Percentiles rank a stretch among this genome's conserved stretches.
These are phyloP conservation scores for Parmales sp. DNA, from an alignment of 108 stramenopile genomes.

Conservation along the genomic window DNA sequence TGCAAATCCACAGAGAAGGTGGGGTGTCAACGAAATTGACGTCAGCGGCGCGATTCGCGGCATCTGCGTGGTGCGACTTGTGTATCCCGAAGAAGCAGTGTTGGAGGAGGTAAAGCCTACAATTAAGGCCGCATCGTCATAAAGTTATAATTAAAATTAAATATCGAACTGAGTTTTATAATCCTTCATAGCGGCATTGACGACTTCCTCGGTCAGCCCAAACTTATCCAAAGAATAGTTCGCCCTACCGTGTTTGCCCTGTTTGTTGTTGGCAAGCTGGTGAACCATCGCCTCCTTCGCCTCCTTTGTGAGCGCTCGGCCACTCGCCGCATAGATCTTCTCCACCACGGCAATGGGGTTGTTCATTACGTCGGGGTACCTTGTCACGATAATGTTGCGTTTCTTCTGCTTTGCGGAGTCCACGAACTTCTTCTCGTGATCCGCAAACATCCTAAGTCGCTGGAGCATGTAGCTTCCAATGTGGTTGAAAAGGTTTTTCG, in stretches of 20 bases:
- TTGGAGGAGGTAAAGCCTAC: neutral
- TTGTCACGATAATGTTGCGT: neutral
- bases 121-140: too few relatives aligned
- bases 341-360: neutral
- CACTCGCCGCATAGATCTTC: neutral
- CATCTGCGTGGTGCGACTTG: neutral
- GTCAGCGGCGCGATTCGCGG: neutral
- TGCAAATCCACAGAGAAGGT: neutral
- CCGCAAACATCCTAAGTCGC: neutral
- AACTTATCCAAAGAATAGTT: neutral
- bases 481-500: neutral
- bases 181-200: neutral
- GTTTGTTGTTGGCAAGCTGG: neutral
- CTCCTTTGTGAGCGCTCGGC: neutral
- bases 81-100: neutral
- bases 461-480: neutral
- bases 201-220: neutral
- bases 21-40: constrained; percentile 3
- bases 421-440: neutral
- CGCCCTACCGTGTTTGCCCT: neutral
- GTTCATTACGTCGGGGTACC: neutral
- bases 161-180: neutral
- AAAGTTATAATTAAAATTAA: too few relatives aligned
- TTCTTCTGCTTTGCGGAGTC: neutral
- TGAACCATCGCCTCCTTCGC: neutral